Evolutionary conservation across 352 stramenopile species (phyloP).

Genomic region (Phytopythium vexans): DNA sequence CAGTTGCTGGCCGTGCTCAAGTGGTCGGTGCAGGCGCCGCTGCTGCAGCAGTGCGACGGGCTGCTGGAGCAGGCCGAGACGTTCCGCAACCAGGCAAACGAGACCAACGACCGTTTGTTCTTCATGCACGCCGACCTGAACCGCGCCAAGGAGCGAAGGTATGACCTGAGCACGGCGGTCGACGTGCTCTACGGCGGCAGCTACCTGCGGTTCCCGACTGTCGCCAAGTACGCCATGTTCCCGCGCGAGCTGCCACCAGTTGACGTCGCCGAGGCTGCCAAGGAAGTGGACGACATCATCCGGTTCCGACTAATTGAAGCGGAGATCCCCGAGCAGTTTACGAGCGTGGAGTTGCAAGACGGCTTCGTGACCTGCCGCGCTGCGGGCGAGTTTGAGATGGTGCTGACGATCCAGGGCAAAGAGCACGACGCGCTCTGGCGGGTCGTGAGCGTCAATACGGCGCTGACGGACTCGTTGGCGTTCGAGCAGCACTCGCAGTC

Average conservation of each 20-base stretch:
- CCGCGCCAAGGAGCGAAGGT: conserved; percentile 73
- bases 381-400: conserved; percentile 82
- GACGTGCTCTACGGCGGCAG: conserved; percentile 78
- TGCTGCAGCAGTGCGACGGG: conserved; percentile 70
- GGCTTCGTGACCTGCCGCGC: conserved; percentile 77
- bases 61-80: conserved; percentile 53
- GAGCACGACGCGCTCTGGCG: conserved; percentile 73
- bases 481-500: conserved; percentile 52
- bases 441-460: conserved; percentile 78
- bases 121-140: conserved; percentile 84
- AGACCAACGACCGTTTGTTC: conserved; percentile 82
- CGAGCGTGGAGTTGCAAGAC: conserved; percentile 69
- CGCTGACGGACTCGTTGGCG: conserved; percentile 53
- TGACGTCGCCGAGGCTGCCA: conserved; percentile 47
- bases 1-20: conserved; percentile 78
- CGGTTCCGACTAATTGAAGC: conserved; percentile 80
- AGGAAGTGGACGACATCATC: conserved; percentile 75
- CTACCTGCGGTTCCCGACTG: conserved; percentile 69
- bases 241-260: conserved; percentile 64
- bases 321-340: conserved; percentile 76
- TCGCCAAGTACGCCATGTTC: conserved; percentile 73
- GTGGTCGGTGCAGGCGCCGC: conserved; percentile 82
- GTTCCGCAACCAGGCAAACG: conserved; percentile 76
- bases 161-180: conserved; percentile 78
- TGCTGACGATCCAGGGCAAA: conserved; percentile 80